Evolutionary conservation across 106 monocot species (phyloP).

Genomic region (Posidonia australis): DNA sequence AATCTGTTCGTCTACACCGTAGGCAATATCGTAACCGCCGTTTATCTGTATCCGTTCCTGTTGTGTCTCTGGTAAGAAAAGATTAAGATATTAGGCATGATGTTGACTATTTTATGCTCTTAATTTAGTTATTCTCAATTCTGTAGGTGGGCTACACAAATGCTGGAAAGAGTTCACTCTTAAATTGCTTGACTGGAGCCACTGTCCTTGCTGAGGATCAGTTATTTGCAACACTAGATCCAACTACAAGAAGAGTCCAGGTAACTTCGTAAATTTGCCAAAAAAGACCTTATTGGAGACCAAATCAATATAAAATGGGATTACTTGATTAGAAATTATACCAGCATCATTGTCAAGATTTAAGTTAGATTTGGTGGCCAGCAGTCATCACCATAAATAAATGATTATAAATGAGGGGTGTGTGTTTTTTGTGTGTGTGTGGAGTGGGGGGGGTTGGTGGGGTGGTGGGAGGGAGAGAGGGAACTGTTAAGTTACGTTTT

Average conservation of each 20-base stretch:
- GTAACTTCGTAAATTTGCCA: slow-evolving; percentile 20
- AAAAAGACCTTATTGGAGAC: background rate
- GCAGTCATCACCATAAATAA: no score
- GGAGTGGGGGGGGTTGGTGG: no score
- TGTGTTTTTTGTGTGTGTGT: no score
- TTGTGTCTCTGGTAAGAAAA: slow-evolving; percentile 80
- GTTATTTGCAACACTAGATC: slow-evolving; percentile 95
- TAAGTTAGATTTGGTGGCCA: background rate
- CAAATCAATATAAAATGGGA: background rate
- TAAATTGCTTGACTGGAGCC: slow-evolving; percentile 88
- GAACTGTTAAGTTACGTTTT: no score
- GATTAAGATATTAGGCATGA: background rate
- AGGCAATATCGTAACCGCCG: slow-evolving; percentile 83
- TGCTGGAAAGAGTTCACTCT: slow-evolving; percentile 95
- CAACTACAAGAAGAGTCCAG: slow-evolving; percentile 88
- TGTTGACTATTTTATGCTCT: background rate
- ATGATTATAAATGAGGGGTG: no score
- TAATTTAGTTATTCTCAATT: slow-evolving; percentile 3
- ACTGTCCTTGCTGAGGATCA: slow-evolving; percentile 85
- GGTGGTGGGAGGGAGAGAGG: no score
- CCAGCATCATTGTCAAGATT: no score
- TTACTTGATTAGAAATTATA: background rate
- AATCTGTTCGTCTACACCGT: slow-evolving; percentile 86
- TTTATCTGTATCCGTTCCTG: slow-evolving; percentile 87
- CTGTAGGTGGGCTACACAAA: slow-evolving; percentile 94